These are phyloP conservation scores for Populus hybrid DNA, from an alignment of 441 rosid species.

Conservation along the genomic window DNA sequence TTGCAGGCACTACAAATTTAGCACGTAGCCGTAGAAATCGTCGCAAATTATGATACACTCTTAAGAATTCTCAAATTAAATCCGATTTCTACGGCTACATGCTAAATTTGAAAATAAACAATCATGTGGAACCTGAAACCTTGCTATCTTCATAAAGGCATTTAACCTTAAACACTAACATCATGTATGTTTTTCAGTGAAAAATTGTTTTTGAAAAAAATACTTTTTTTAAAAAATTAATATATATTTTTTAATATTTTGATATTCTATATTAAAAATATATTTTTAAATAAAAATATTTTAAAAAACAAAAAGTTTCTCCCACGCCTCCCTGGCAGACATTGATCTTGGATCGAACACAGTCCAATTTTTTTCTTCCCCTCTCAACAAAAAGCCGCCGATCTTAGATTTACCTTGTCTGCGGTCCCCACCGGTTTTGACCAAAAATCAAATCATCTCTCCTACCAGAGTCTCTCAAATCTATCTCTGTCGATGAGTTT, in stretches of 20 bases:
- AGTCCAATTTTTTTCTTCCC: background rate
- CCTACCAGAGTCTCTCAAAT: background rate
- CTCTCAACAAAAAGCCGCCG: conserved; percentile 19
- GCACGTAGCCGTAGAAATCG: too few relatives aligned
- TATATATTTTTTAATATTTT: background rate
- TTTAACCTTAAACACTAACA: background rate
- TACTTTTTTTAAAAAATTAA: too few relatives aligned
- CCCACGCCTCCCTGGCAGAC: conserved; percentile 43
- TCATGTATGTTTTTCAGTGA: too few relatives aligned
- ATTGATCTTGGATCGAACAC: conserved; percentile 37
- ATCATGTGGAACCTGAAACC: background rate
- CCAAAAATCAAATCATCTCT: conserved; percentile 33
- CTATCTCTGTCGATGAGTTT: background rate
- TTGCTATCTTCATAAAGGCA: background rate
- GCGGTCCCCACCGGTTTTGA: conserved; percentile 42
- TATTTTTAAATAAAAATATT: too few relatives aligned
- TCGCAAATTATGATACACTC: too few relatives aligned
- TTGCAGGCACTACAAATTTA: too few relatives aligned
- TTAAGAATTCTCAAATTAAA: too few relatives aligned
- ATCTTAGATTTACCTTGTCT: conserved; percentile 32
- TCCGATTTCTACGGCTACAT: too few relatives aligned
- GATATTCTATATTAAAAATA: background rate
- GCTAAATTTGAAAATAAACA: background rate
- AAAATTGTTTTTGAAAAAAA: too few relatives aligned
- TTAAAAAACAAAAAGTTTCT: conserved; percentile 26